Evolutionary conservation across 495 filamentous ascomycete species (phyloP).

Genomic region (Talaromyces trachyspermus): DNA sequence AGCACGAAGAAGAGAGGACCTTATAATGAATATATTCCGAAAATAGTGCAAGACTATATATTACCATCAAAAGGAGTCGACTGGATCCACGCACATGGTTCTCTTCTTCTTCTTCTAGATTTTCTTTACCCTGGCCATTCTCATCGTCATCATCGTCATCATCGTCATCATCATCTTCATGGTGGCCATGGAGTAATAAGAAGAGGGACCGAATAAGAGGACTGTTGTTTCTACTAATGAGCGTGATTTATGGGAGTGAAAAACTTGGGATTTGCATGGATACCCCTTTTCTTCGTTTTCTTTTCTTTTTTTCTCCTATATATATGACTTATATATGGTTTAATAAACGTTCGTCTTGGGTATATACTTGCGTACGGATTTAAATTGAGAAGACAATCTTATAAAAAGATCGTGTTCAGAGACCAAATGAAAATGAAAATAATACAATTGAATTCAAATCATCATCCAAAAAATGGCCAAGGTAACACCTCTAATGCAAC

Average conservation of each 20-base stretch:
- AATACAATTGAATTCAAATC: too few relatives aligned
- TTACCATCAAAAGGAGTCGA: neutral
- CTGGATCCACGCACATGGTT: conserved; percentile 2
- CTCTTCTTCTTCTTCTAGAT: neutral
- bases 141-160: conserved; percentile 13
- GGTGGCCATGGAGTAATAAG: neutral
- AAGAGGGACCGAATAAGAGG: conserved; percentile 5
- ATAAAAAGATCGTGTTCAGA: too few relatives aligned
- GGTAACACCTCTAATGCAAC: too few relatives aligned
- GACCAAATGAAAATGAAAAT: too few relatives aligned
- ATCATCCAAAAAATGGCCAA: too few relatives aligned
- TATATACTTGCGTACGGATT: too few relatives aligned
- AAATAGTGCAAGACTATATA: neutral
- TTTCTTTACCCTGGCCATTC: conserved; percentile 8
- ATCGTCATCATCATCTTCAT: neutral
- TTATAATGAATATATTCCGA: conserved; percentile 2
- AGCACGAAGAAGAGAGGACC: neutral
- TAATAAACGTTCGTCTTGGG: too few relatives aligned
- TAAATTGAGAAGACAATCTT: too few relatives aligned
- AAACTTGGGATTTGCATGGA: neutral
- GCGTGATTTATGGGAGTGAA: conserved; percentile 4
- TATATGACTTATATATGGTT: too few relatives aligned
- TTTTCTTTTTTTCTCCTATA: too few relatives aligned
- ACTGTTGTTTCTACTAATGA: neutral
- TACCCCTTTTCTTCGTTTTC: neutral